A percentile compares a stretch with the other conserved stretches of the same genome.
Conservation (phyloP, 345 rosid genomes). For the Lenwebbia sp. region DNA sequence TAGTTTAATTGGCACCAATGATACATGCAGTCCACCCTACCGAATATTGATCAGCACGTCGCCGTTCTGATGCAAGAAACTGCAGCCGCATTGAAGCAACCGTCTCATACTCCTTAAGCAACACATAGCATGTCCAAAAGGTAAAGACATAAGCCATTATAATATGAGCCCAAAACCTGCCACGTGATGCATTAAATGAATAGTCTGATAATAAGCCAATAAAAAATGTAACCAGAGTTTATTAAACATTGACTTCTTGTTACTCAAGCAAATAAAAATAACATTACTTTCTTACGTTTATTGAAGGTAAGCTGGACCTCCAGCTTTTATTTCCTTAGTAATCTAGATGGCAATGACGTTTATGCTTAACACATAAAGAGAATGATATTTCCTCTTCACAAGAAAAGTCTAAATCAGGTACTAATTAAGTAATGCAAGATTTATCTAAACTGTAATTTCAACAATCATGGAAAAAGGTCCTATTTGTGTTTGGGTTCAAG, state of each 20-base stretch:
- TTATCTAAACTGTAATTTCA: not conserved
- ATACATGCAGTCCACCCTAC: constrained; percentile 22
- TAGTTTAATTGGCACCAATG: not conserved
- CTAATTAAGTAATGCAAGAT: not conserved
- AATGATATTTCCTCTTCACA: not conserved
- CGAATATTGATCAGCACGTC: constrained; percentile 88
- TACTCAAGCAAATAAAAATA: not conserved
- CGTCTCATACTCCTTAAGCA: constrained; percentile 71
- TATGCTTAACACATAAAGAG: not conserved
- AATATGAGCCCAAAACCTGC: constrained; percentile 80
- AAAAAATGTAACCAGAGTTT: not conserved
- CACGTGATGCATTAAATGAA: not conserved
- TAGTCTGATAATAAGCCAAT: not conserved
- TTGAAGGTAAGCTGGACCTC: not conserved
- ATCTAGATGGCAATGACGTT: not conserved
- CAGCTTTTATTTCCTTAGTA: not conserved
- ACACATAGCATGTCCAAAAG: constrained; percentile 79
- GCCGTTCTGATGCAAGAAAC: constrained; percentile 68
- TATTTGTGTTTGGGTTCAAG: not conserved
- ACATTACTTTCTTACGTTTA: not conserved
- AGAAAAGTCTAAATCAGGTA: not conserved
- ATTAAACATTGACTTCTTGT: not conserved
- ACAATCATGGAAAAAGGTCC: not conserved
- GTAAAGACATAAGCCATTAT: constrained; percentile 79
- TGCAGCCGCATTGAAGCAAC: constrained; percentile 79